Percentiles rank a stretch among this genome's conserved stretches.
phyloP scores from a whole-genome alignment of 2,329 filamentous ascomycete genomes.

The Alternaria longipes region DNA sequence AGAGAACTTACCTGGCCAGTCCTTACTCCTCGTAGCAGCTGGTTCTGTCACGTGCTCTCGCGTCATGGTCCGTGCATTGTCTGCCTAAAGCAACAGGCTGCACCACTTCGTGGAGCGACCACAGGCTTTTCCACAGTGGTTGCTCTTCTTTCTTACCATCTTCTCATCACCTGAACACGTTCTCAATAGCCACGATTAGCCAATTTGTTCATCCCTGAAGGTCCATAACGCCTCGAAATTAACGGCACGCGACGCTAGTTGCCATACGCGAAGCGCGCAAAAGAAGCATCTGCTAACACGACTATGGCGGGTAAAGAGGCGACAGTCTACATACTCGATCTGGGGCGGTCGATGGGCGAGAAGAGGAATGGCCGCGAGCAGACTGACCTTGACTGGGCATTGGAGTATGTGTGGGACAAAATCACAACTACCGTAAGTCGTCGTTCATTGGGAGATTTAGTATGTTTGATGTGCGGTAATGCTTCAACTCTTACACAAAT shows the following conservation, averaged over 20 bases:
- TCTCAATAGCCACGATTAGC: neutral
- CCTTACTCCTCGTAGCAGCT: neutral
- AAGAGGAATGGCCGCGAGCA: slow-evolving; percentile 74
- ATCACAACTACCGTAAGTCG: slow-evolving; percentile 75
- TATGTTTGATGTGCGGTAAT: slow-evolving; percentile 15
- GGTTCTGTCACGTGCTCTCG: slow-evolving; percentile 10
- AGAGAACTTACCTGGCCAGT: no score
- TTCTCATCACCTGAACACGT: neutral
- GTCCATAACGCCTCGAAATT: neutral
- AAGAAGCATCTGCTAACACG: slow-evolving; percentile 1
- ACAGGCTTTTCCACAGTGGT: neutral
- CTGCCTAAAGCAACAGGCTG: slow-evolving; percentile 19
- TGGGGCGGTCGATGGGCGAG: slow-evolving; percentile 84
- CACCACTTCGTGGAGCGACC: neutral
- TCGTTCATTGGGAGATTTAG: slow-evolving; percentile 33
- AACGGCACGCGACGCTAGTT: neutral
- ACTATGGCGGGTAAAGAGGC: slow-evolving; percentile 92
- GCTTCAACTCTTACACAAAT: neutral
- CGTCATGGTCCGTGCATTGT: slow-evolving; percentile 9
- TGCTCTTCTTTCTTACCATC: neutral
- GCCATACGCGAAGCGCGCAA: slow-evolving; percentile 2
- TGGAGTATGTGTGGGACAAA: slow-evolving; percentile 96
- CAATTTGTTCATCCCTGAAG: neutral
- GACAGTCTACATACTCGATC: slow-evolving; percentile 88
- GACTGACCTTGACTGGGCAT: slow-evolving; percentile 85